Evolutionary conservation across 768 basidiomycete species (phyloP).

Genomic region (Boletus coccyginus): DNA sequence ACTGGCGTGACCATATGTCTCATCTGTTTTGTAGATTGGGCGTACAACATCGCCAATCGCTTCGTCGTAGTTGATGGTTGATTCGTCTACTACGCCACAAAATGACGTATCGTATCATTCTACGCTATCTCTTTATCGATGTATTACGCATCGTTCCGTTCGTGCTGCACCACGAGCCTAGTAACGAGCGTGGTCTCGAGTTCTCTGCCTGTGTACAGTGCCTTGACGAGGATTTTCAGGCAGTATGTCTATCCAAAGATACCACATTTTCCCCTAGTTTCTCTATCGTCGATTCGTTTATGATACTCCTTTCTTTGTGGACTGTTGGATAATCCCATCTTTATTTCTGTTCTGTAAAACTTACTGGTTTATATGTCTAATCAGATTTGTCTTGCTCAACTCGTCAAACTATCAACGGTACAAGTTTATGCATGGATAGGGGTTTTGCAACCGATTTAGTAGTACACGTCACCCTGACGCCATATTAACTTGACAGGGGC

Average conservation of each 20-base stretch:
- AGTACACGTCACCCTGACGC: constrained; percentile 25
- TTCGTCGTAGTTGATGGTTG: constrained; percentile 40
- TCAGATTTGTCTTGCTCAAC: not conserved
- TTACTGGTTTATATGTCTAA: constrained; percentile 15
- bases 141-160: constrained; percentile 69
- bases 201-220: constrained; percentile 27
- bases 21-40: constrained; percentile 26
- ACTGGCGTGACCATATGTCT: constrained; percentile 7
- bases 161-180: constrained; percentile 48
- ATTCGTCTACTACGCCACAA: constrained; percentile 32
- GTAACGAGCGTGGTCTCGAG: constrained; percentile 67
- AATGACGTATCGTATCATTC: constrained; percentile 33
- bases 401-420: no score
- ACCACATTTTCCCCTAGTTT: not conserved
- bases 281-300: constrained; percentile 1
- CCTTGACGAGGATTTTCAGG: constrained; percentile 27
- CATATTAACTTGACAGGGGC: constrained; percentile 9
- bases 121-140: constrained; percentile 43
- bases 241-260: constrained; percentile 14
- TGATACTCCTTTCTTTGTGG: constrained; percentile 3
- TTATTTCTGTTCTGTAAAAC: not conserved
- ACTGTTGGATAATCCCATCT: constrained; percentile 10
- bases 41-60: constrained; percentile 37
- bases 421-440: not conserved
- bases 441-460: not conserved